Evolutionary conservation across 441 rosid species (phyloP), one percentile per base, ranked within the genome.

Genomic region (Metrosideros polymorpha): DNA sequence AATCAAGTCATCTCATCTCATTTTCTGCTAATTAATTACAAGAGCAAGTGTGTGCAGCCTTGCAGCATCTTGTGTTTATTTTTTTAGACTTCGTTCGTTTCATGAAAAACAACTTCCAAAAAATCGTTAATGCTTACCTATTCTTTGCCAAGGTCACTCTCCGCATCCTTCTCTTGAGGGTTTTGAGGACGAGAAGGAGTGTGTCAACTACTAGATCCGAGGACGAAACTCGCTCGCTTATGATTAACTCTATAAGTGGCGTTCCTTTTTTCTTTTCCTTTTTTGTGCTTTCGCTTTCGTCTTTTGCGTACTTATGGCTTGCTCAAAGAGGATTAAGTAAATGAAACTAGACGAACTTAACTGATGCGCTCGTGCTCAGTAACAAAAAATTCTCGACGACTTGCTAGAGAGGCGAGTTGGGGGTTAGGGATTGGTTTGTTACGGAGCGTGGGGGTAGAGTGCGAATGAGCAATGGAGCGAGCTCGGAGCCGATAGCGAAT

Each of bases 81-180:
- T n/a, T n/a, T n/a, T n/a, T n/a, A n/a, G n/a, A n/a, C n/a, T n/a
- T n/a, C n/a, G n/a, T n/a, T n/a, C n/a, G n/a, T n/a, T n/a, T n/a
- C n/a, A n/a, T n/a, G n/a, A n/a, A n/a, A n/a, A n/a, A n/a, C n/a
- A n/a, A n/a, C n/a, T n/a, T n/a, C n/a, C n/a, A n/a, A n/a, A n/a
- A 59, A 59, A 59, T 59, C 22, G 22, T 29, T 29, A 30, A 30
- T 59, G 29, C 19, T 59, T 59, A 59, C 3, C 71, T 59, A 29
- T 59, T 18, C 71, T 59, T 29, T 29, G 39, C 8, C 39, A 29
- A 59, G 92, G 93, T 51, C 98, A 87, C 84, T 93, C 95, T 84
- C 99, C 99, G 3, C 93, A 94, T 87, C 94, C 95, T 82, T 91
- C 92, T 51, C 93, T 92, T 30, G 93, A 92, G n/a, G 97, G 97